Base-by-base conservation (phyloP, 805 yeast species). In the Yamadazyma sp. region DNA sequence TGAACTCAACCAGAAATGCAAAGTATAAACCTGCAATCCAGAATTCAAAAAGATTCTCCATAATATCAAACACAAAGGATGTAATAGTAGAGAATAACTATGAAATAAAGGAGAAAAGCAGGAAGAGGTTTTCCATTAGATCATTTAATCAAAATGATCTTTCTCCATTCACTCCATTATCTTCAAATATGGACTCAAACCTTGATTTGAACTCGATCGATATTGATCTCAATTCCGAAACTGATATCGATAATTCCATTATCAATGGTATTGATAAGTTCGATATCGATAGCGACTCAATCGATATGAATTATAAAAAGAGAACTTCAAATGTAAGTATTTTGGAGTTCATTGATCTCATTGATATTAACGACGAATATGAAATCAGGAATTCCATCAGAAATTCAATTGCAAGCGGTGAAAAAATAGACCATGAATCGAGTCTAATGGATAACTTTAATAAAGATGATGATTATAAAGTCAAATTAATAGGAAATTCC, bases 341-440 rank as follows among this genome's bases (percentile, higher is more conserved):
- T 20, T 26, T 40, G 31, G 47, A 43, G 18, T 40, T 43, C 24
- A 37, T 40, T 4, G 29, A 33, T 24, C 36, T 39, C 10, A 43
- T 43, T 12, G 27, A 43, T n/a, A n/a, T n/a, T n/a, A n/a, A n/a
- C n/a, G n/a, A n/a, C n/a, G n/a, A n/a, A n/a, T n/a, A n/a, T n/a
- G n/a, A n/a, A n/a, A n/a, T n/a, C n/a, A n/a, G n/a, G n/a, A n/a
- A n/a, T n/a, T n/a, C n/a, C n/a, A n/a, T n/a, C n/a, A n/a, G n/a
- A n/a, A n/a, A n/a, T n/a, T n/a, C n/a, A n/a, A n/a, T n/a, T n/a
- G n/a, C 5, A 10, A 25, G 23, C 9, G 16, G 23, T 23, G 33
- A 30, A 15, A 26, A 21, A 6, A 24, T 33, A 5, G 26, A 26
- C 4, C 17, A 26, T 11, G 33, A 30, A 21, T 20, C 8, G 8